Base-by-base conservation (phyloP, 2,329 filamentous ascomycete genomes). In the Alternaria triticina region DNA sequence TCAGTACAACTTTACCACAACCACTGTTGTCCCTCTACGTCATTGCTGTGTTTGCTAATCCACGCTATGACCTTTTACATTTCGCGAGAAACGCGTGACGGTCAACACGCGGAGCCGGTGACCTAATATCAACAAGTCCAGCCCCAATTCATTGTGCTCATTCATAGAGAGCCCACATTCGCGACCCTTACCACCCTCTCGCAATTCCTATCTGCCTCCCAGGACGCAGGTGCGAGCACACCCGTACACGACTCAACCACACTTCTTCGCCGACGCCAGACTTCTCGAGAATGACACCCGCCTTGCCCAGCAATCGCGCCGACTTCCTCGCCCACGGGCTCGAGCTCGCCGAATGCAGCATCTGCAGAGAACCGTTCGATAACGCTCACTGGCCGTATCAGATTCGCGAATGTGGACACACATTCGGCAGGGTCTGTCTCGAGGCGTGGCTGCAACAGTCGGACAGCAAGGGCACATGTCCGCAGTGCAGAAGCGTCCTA, bases 161-260 rank as follows among this genome's bases (percentile, higher is more conserved):
- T 11, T 23, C 0, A 49, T 9, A 17, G 6, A 15, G 15, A 47
- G 23, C 0, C 23, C 2, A 1, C 0, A 49, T 3, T n/a, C 15
- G 23, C n/a, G 17, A 17, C 23, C 0, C 15, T 27, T 17, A 4
- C 9, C 46, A 12, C 46, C 10, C 15, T 28, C 6, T 1, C 17
- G 2, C 44, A 25, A 27, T 40, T 0, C 3, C 0, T 17, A 5
- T 40, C 8, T 40, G 15, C 0, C 33, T 3, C 15, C 2, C 0
- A 40, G 3, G 36, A 40, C 0, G 17, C 15, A 17, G 0, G 36
- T 15, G 15, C 23, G 15, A 49, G 27, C 15, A 10, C 4, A 40
- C 36, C 46, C 9, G 2, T 23, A 1, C 23, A 8, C 15, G 15
- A 11, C n/a, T 27, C 45, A 27, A 7, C 22, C 13, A 47, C 22